Base-by-base conservation (phyloP, 352 stramenopile genomes). In the Phytopythium mirpurense region DNA sequence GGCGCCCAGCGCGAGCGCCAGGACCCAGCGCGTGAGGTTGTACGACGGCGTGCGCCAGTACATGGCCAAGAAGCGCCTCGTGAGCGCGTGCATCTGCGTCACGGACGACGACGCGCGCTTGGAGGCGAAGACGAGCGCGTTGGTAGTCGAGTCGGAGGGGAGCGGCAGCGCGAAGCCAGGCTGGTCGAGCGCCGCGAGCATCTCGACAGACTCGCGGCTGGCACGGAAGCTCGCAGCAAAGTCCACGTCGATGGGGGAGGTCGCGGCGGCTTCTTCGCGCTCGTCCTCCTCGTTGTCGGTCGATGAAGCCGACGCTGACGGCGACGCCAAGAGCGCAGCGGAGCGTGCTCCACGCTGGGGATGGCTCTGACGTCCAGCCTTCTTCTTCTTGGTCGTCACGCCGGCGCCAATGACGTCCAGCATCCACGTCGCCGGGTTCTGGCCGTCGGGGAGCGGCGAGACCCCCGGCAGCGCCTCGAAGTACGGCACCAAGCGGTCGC, bases 41-140 rank as follows among this genome's bases (percentile, higher is more conserved):
- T 95, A 96, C 42, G 63, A 65, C 31, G 85, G 77, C 19, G 70
- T 87, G 26, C 87, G 71, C 74, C 72, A 95, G 56, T 96, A 95
- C 42, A 86, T 12, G 15, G 46, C 21, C 7, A 57, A 19, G 10
- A 48, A 64, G 19, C 57, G 57, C 12, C n/a, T 26, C 18, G 48
- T 38, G 5, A 64, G 23, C 27, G 45, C 43, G 7, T 7, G 19
- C 16, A 47, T 49, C 19, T 57, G 51, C 5, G 51, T 57, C 10
- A 38, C 8, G 0, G 51, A 72, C 1, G 42, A 62, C 8, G 55
- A 34, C 3, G 56, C 59, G 11, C 46, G 47, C 53, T 65, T 69
- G 21, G 18, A 31, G 4, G 51, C 43, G 34, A 57, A 78, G 14
- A 35, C 51, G 19, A 63, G 32, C 5, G 57, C 32, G 29, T 32